Evolutionary conservation across 1,284 basidiomycete species (phyloP).

Genomic region (Xerocomus cyaneibrunnescens): DNA sequence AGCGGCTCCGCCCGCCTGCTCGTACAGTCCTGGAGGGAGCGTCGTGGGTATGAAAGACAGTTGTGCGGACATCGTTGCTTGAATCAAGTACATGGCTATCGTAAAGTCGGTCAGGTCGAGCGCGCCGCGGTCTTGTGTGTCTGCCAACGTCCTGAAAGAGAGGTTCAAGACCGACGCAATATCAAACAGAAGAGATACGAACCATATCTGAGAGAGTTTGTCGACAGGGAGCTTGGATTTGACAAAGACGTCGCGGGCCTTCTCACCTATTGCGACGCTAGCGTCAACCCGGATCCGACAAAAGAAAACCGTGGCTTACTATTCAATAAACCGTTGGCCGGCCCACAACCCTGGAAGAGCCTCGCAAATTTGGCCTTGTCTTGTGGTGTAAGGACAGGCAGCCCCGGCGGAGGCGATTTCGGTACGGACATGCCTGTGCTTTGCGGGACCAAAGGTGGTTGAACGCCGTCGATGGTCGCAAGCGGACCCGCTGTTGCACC

Average conservation of each 20-base stretch:
- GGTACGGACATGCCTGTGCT: slow-evolving; percentile 53
- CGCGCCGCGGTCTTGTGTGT: slow-evolving; percentile 89
- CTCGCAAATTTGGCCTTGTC: slow-evolving; percentile 83
- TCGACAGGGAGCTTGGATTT: slow-evolving; percentile 92
- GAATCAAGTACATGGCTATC: slow-evolving; percentile 96
- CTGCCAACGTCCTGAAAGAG: slow-evolving; percentile 78
- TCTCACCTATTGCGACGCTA: slow-evolving; percentile 57
- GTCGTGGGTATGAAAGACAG: slow-evolving; percentile 72
- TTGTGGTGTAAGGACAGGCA: slow-evolving; percentile 69
- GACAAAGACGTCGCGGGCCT: slow-evolving; percentile 90
- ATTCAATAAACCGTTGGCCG: slow-evolving; percentile 73
- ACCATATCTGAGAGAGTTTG: slow-evolving; percentile 95
- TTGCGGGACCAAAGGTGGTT: slow-evolving; percentile 43
- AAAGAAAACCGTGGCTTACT: slow-evolving; percentile 44
- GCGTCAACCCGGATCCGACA: slow-evolving; percentile 9
- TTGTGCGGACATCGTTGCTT: slow-evolving; percentile 84
- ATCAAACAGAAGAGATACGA: slow-evolving; percentile 25
- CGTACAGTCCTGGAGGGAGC: slow-evolving; percentile 90
- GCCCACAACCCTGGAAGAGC: slow-evolving; percentile 74
- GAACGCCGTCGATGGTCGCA: slow-evolving; percentile 77
- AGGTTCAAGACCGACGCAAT: slow-evolving; percentile 6
- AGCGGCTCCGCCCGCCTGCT: slow-evolving; percentile 66
- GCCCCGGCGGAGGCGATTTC: slow-evolving; percentile 58
- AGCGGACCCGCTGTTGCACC: slow-evolving; percentile 70
- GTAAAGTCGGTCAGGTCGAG: slow-evolving; percentile 94